Base-by-base conservation (phyloP, 345 rosid species). In the Geranium brycei region DNA sequence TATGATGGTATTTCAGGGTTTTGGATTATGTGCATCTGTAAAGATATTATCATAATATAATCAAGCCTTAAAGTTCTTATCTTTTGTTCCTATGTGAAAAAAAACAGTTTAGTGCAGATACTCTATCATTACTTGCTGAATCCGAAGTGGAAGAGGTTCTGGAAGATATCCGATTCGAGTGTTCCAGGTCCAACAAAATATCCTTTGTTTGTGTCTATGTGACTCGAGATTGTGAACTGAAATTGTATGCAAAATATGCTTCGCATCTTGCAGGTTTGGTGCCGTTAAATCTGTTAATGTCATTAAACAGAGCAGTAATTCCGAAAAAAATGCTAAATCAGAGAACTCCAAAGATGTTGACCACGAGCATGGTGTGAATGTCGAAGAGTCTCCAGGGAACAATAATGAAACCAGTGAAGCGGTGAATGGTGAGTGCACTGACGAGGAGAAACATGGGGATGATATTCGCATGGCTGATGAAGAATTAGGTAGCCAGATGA, bases 121-220 rank as follows among this genome's bases (percentile, higher is more conserved):
- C 62, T 61, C 64, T 87, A 41, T 68, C 74, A 57, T 83, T 74
- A 5, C 68, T 90, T 17, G 78, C 95, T 47, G 72, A 75, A 53
- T 19, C 66, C 14, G 96, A 93, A 75, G 66, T 86, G 65, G 91
- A 86, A 72, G 96, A 88, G 77, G 71, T 81, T 75, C 68, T 90
- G 68, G 99, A 93, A 75, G 95, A 93, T 76, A 79, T 88, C 60
- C 87, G 89, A 62, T 68, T 88, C 60, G 99, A 93, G 74, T 93
- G 96, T 77, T 75, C 73, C 73, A 93, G 99, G 99, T 90, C 63
- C 60, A 62, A 61, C 68, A 56, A 59, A 56, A 67, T 15, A 57
- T 72, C 73, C 47, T 69, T 67, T 57, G 59, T 72, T 68, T 77
- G 68, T 19, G 57, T 72, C 58, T 17, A 38, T 23, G 16, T 62